phyloP scores from a whole-genome alignment of 2,329 filamentous ascomycete genomes.

The Paecilomyces fulvus region DNA sequence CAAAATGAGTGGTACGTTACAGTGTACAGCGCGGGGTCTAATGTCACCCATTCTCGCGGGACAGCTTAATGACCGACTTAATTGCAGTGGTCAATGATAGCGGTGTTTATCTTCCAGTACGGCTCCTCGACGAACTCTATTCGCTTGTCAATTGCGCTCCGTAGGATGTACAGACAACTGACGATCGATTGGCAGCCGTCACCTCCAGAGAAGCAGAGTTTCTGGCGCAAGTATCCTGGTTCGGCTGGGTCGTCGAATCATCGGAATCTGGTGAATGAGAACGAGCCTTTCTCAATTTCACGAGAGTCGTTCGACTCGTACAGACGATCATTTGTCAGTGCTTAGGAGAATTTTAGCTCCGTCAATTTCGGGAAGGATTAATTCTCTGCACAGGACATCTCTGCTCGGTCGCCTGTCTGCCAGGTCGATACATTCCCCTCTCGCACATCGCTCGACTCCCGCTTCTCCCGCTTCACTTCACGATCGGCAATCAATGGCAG shows the following conservation, averaged over 20 bases:
- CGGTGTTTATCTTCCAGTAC: constrained; percentile 86
- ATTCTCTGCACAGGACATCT: constrained; percentile 64
- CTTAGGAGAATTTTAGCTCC: background rate
- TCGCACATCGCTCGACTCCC: constrained; percentile 74
- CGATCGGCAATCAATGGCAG: constrained; percentile 53
- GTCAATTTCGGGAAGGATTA: constrained; percentile 4
- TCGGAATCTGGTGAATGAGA: constrained; percentile 63
- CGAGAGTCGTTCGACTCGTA: constrained; percentile 97
- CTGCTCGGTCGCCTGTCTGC: constrained; percentile 69
- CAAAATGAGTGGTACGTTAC: constrained; percentile 62
- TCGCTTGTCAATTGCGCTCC: constrained; percentile 14
- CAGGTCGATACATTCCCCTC: constrained; percentile 50
- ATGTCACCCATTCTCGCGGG: background rate
- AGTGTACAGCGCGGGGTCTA: background rate
- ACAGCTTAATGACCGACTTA: constrained; percentile 18
- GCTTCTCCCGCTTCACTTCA: constrained; percentile 54
- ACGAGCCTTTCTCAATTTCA: constrained; percentile 90
- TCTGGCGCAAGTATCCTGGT: constrained; percentile 55
- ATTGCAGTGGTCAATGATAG: constrained; percentile 83
- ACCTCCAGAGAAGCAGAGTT: constrained; percentile 71
- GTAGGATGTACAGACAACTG: constrained; percentile 2
- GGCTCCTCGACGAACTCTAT: constrained; percentile 18
- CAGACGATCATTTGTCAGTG: constrained; percentile 80
- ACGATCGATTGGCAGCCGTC: constrained; percentile 56
- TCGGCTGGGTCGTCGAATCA: constrained; percentile 48